phyloP scores from a whole-genome alignment of 2,329 filamentous ascomycete species.

The Pseudocercospora fuligena region DNA sequence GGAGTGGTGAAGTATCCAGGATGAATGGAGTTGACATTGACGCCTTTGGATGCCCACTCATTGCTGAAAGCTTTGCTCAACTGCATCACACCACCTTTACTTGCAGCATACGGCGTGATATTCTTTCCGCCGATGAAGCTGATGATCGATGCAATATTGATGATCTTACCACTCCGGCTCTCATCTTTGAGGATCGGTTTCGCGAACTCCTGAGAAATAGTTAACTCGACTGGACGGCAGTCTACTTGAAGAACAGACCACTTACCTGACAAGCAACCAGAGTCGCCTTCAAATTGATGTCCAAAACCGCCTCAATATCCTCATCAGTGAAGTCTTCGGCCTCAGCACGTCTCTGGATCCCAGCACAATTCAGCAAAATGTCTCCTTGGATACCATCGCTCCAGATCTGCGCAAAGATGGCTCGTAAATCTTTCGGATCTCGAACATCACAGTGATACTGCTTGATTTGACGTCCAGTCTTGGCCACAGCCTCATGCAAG shows the following conservation, averaged over 20 bases:
- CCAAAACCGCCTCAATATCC: conserved; percentile 36
- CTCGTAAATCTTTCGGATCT: conserved; percentile 22
- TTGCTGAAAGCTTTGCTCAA: conserved; percentile 83
- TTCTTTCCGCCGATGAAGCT: conserved; percentile 57
- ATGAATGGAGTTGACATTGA: conserved; percentile 84
- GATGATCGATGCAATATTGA: conserved; percentile 36
- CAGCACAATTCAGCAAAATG: conserved; percentile 39
- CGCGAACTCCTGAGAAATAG: conserved; percentile 24
- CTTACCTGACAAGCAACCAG: conserved; percentile 26
- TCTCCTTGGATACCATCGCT: conserved; percentile 33
- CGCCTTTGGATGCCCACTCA: conserved; percentile 76
- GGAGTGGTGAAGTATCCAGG: conserved; percentile 60
- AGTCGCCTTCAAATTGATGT: conserved; percentile 35
- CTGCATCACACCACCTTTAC: conserved; percentile 82
- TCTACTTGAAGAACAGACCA: not conserved
- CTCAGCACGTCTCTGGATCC: conserved; percentile 36
- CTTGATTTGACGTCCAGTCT: conserved; percentile 21
- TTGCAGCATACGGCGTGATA: conserved; percentile 83
- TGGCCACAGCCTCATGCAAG: conserved; percentile 14
- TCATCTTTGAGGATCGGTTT: conserved; percentile 30
- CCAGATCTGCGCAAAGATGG: conserved; percentile 29
- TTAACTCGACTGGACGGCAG: too few species aligned
- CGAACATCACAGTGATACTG: conserved; percentile 28
- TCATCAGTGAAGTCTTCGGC: conserved; percentile 38
- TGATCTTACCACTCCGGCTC: conserved; percentile 32